These are phyloP conservation scores for Yamadazyma siamensis DNA, from an alignment of 1,139 yeast genomes.

Conservation along the genomic window DNA sequence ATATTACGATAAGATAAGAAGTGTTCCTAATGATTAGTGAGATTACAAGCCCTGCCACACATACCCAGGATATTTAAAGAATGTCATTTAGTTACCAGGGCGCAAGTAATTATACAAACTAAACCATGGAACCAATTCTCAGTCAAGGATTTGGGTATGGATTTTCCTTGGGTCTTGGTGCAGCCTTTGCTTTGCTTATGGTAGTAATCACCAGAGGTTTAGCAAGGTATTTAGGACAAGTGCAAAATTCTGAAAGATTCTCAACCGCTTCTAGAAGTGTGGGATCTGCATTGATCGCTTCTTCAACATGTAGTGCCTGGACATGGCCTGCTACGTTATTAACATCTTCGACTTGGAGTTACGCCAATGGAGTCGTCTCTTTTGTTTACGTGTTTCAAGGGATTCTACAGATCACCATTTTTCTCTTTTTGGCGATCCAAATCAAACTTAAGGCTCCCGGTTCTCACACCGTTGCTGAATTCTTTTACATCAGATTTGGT, in stretches of 20 bases:
- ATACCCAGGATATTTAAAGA: too few species aligned
- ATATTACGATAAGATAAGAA: too few species aligned
- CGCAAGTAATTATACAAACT: too few species aligned
- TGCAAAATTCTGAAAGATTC: slow-evolving; percentile 37
- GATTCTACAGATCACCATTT: slow-evolving; percentile 65
- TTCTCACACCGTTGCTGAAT: slow-evolving; percentile 75
- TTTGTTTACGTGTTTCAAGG: slow-evolving; percentile 59
- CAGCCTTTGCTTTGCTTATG: slow-evolving; percentile 39
- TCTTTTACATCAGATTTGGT: slow-evolving; percentile 70
- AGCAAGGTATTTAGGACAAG: slow-evolving; percentile 29
- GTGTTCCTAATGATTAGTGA: too few species aligned
- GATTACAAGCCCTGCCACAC: too few species aligned
- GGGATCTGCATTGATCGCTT: slow-evolving; percentile 33
- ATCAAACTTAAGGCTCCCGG: slow-evolving; percentile 70
- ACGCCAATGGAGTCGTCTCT: slow-evolving; percentile 36
- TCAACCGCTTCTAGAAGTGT: slow-evolving; percentile 38
- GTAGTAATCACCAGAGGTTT: slow-evolving; percentile 27
- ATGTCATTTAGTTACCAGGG: too few species aligned
- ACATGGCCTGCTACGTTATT: slow-evolving; percentile 41
- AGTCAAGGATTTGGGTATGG: slow-evolving; percentile 33
- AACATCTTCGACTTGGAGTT: slow-evolving; percentile 31
- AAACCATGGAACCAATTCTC: slow-evolving; percentile 21
- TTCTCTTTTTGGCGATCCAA: slow-evolving; percentile 72
- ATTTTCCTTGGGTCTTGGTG: slow-evolving; percentile 37
- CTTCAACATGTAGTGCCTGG: slow-evolving; percentile 38